A percentile compares a stretch with the other conserved stretches of the same genome.
phyloP scores from a whole-genome alignment of 2,329 filamentous ascomycete genomes.

The Didymella glomerata region DNA sequence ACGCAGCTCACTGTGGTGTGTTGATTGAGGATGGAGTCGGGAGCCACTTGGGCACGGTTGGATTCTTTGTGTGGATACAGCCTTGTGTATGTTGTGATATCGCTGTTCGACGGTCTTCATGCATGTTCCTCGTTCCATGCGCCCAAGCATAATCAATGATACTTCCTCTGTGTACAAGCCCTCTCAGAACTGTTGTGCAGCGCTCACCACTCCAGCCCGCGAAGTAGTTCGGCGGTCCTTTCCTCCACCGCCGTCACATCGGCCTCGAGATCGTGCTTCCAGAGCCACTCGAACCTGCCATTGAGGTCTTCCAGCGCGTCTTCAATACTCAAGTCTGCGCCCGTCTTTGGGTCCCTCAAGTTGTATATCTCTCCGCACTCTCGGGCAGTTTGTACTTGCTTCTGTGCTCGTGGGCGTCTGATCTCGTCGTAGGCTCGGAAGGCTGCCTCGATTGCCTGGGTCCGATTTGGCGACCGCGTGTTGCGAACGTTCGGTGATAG shows the following conservation, averaged over 20 bases:
- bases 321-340: conserved; percentile 11
- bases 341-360: conserved; percentile 5
- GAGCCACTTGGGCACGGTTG: too few species aligned
- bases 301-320: conserved; percentile 21
- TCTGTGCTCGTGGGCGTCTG: conserved; percentile 30
- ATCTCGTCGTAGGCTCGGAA: conserved; percentile 34
- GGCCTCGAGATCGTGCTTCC: conserved; percentile 29
- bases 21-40: too few species aligned
- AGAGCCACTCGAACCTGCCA: conserved; percentile 31
- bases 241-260: conserved; percentile 17
- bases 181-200: too few species aligned
- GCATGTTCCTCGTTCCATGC: too few species aligned
- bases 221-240: background rate
- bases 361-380: conserved; percentile 31
- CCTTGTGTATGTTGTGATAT: too few species aligned
- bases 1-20: too few species aligned
- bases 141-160: too few species aligned
- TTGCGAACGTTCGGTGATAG: background rate
- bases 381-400: conserved; percentile 25
- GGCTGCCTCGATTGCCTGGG: conserved; percentile 16
- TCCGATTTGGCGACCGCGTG: background rate
- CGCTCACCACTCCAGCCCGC: too few species aligned
- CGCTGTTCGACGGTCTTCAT: too few species aligned
- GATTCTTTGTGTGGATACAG: too few species aligned
- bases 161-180: too few species aligned